Conservation (phyloP, 768 basidiomycete genomes). For the Pleurotus sapidus region DNA sequence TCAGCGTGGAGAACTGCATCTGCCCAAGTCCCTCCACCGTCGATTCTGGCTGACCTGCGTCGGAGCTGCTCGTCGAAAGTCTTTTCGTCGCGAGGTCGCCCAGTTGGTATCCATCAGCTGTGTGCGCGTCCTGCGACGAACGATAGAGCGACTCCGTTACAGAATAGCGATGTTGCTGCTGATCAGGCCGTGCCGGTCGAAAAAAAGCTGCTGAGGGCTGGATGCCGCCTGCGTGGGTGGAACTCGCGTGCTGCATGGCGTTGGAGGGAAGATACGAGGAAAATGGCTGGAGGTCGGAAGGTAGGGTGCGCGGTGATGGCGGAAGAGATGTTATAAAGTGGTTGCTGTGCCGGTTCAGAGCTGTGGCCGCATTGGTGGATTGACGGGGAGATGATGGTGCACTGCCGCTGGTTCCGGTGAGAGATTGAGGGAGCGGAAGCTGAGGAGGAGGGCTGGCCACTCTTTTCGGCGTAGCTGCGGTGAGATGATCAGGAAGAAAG, state of each 20-base stretch:
- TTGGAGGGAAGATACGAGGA: conserved; percentile 19
- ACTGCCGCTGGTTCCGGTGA: conserved; percentile 17
- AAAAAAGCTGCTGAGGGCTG: conserved; percentile 81
- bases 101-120: conserved; percentile 34
- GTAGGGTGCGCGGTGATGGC: neutral
- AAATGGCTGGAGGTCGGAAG: conserved; percentile 1
- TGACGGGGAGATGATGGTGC: conserved; percentile 10
- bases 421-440: conserved; percentile 31
- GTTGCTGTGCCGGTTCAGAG: conserved; percentile 10
- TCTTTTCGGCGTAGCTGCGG: neutral
- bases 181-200: conserved; percentile 59
- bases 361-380: conserved; percentile 16
- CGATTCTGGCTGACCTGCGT: conserved; percentile 25
- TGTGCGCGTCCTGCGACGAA: conserved; percentile 22
- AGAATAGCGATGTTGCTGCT: conserved; percentile 41
- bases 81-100: conserved; percentile 31
- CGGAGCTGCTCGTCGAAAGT: conserved; percentile 36
- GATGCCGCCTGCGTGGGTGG: conserved; percentile 72
- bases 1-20: conserved; percentile 28
- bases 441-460: conserved; percentile 16
- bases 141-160: conserved; percentile 34
- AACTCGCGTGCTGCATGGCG: conserved; percentile 15
- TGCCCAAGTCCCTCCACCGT: conserved; percentile 10
- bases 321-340: conserved; percentile 13
- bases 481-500: neutral